These are phyloP conservation scores for Pontederia paniculata DNA, from an alignment of 176 grass and related monocot genomes.

Conservation along the genomic window DNA sequence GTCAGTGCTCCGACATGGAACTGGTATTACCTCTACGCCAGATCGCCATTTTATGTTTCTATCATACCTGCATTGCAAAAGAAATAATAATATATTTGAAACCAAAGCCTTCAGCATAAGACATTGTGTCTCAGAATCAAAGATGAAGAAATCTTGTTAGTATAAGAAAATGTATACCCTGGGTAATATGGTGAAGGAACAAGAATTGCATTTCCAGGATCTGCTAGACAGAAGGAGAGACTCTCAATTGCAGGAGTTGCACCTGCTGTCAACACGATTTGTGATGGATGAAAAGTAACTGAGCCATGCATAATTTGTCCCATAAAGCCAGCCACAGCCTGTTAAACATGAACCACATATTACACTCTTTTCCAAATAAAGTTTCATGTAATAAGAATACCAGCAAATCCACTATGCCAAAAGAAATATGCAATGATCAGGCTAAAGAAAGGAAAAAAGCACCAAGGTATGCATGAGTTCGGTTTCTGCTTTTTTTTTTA, in stretches of 20 bases:
- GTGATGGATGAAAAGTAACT: slow-evolving; percentile 59
- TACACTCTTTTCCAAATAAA: neutral
- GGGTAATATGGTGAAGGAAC: slow-evolving; percentile 76
- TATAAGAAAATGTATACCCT: slow-evolving; percentile 32
- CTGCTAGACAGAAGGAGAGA: slow-evolving; percentile 10
- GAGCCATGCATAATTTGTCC: slow-evolving; percentile 55
- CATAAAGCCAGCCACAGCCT: slow-evolving; percentile 94
- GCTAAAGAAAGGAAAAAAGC: no score
- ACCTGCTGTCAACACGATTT: slow-evolving; percentile 3
- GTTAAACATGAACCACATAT: neutral
- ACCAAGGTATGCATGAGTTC: no score
- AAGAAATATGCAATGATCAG: no score
- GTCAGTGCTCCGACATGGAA: slow-evolving; percentile 88
- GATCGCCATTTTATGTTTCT: slow-evolving; percentile 83
- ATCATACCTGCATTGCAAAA: slow-evolving; percentile 51
- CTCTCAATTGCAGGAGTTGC: slow-evolving; percentile 15
- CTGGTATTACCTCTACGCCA: slow-evolving; percentile 80
- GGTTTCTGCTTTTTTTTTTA: no score
- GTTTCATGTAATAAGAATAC: no score
- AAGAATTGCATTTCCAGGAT: slow-evolving; percentile 18
- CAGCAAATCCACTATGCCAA: no score
- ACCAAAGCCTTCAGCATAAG: no score
- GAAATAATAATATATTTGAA: neutral
- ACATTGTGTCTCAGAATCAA: neutral
- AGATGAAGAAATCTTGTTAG: neutral